Percentiles rank a stretch among this genome's conserved stretches.
phyloP scores from a whole-genome alignment of 2,329 filamentous ascomycete species.

The Trichoderma polysporum region DNA sequence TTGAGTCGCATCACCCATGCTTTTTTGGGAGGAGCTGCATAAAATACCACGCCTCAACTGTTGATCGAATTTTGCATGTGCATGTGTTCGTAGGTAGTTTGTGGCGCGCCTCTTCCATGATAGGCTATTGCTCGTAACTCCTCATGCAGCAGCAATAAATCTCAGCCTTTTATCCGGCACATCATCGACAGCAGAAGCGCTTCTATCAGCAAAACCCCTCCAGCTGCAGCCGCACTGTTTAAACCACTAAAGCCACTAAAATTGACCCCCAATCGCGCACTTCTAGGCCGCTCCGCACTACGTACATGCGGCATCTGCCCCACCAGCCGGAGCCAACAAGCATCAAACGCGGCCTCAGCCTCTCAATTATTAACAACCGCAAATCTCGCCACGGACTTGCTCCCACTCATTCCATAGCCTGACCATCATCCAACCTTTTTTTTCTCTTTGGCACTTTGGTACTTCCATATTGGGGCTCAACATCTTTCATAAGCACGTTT shows the following conservation, averaged over 20 bases:
- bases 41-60: not conserved
- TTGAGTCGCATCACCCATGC: too few relatives aligned
- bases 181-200: too few relatives aligned
- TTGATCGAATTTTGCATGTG: too few relatives aligned
- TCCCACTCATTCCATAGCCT: not conserved
- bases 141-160: not conserved
- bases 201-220: too few relatives aligned
- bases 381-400: slow-evolving; percentile 6
- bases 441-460: too few relatives aligned
- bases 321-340: not conserved
- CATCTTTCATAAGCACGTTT: not conserved
- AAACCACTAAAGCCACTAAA: not conserved
- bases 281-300: not conserved
- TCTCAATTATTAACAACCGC: slow-evolving; percentile 11
- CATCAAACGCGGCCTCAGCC: slow-evolving; percentile 2
- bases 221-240: too few relatives aligned
- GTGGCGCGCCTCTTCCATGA: not conserved
- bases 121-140: not conserved
- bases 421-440: not conserved
- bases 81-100: too few relatives aligned
- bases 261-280: not conserved
- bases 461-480: not conserved
- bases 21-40: too few relatives aligned
- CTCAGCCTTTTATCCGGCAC: too few relatives aligned
- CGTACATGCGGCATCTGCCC: not conserved